phyloP scores from a whole-genome alignment of 140 eudicot genomes.

The Senecio squalidus region DNA sequence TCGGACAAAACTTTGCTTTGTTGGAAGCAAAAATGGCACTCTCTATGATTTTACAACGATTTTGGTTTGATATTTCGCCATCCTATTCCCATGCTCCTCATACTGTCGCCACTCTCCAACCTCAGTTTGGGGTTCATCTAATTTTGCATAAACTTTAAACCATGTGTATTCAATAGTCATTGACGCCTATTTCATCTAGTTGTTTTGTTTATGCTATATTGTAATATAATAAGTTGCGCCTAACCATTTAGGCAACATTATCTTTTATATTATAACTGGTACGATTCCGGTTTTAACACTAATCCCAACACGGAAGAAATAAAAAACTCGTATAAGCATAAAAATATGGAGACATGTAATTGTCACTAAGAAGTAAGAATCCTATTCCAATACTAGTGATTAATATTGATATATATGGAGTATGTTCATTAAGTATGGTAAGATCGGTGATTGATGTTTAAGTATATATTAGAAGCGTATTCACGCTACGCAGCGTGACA shows the following conservation, averaged over 20 bases:
- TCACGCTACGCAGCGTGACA: too few relatives aligned
- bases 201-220: not conserved
- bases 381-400: too few relatives aligned
- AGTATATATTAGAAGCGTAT: too few relatives aligned
- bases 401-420: too few relatives aligned
- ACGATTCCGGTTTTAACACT: too few relatives aligned
- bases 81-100: conserved; percentile 32
- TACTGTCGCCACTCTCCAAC: conserved; percentile 17
- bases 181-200: not conserved
- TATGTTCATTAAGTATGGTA: too few relatives aligned
- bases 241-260: not conserved
- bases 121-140: conserved; percentile 26
- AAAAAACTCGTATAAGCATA: too few relatives aligned
- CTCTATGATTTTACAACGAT: conserved; percentile 21
- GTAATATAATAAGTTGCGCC: not conserved
- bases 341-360: too few relatives aligned
- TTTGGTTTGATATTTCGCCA: conserved; percentile 19
- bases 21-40: conserved; percentile 33
- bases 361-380: too few relatives aligned
- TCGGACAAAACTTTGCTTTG: conserved; percentile 23
- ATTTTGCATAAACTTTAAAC: not conserved
- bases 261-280: too few relatives aligned
- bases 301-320: too few relatives aligned
- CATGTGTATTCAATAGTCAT: not conserved
- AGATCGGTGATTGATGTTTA: too few relatives aligned